Evolutionary conservation across 2,329 filamentous ascomycete genomes (phyloP).

Genomic region (Colletotrichum melonis): DNA sequence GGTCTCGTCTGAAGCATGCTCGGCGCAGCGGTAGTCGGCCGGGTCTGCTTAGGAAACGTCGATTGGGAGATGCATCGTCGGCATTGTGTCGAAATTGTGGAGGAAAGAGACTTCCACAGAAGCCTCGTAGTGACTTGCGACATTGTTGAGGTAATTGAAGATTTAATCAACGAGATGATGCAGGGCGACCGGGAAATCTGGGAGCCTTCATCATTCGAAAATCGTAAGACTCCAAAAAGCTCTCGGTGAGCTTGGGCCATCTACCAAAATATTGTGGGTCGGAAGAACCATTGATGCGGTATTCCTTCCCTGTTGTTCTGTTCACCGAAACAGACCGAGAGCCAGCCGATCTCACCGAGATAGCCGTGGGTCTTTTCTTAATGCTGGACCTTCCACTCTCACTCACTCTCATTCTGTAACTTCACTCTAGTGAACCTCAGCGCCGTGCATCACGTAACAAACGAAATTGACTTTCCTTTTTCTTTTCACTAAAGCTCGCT

Average conservation of each 20-base stretch:
- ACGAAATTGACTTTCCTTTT: neutral
- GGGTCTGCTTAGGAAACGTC: conserved; percentile 47
- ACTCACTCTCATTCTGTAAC: neutral
- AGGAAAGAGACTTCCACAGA: conserved; percentile 47
- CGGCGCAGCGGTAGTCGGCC: conserved; percentile 47
- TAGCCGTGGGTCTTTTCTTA: conserved; percentile 2
- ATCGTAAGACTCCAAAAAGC: conserved; percentile 29
- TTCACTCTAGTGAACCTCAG: conserved; percentile 1
- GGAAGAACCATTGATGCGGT: conserved; percentile 31
- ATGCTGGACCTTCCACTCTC: neutral
- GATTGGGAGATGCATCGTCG: conserved; percentile 55
- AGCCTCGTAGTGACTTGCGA: conserved; percentile 51
- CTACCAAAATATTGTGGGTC: neutral
- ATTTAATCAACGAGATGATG: neutral
- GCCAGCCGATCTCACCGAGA: neutral
- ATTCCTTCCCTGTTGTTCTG: accelerated
- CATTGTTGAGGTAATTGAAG: conserved; percentile 45
- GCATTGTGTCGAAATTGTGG: conserved; percentile 50
- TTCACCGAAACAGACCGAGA: conserved; percentile 14
- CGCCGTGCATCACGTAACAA: neutral
- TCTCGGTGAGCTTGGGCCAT: conserved; percentile 28
- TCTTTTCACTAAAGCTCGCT: neutral
- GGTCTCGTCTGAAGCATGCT: conserved; percentile 46
- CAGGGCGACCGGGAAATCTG: neutral
- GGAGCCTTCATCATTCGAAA: neutral